These are phyloP conservation scores for Auriscalpium orientale DNA, from an alignment of 768 basidiomycete species.

Conservation along the genomic window DNA sequence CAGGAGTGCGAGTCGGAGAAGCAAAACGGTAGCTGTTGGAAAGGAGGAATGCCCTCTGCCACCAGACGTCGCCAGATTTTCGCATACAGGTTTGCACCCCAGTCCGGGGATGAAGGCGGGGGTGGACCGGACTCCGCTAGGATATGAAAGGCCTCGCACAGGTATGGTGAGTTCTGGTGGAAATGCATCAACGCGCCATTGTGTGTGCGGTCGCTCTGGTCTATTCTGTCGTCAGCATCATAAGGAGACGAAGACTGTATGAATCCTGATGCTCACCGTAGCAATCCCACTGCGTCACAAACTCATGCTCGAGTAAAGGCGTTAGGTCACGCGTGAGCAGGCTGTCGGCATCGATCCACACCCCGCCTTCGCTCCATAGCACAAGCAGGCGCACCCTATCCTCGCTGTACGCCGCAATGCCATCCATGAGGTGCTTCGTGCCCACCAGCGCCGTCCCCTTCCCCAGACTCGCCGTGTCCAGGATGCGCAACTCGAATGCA, in stretches of 20 bases:
- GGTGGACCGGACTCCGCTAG: conserved; percentile 69
- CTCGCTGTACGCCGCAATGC: conserved; percentile 94
- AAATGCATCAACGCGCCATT: conserved; percentile 97
- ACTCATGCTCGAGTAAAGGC: conserved; percentile 88
- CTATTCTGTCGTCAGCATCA: not conserved
- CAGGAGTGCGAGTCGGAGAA: conserved; percentile 90
- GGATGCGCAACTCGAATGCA: conserved; percentile 61
- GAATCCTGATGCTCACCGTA: conserved; percentile 56
- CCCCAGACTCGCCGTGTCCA: conserved; percentile 62
- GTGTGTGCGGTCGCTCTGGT: conserved; percentile 25
- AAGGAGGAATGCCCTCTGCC: conserved; percentile 64
- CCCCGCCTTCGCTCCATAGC: conserved; percentile 84
- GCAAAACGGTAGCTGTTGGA: conserved; percentile 92
- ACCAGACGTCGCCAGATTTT: conserved; percentile 86
- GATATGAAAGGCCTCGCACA: conserved; percentile 89
- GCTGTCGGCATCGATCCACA: conserved; percentile 98
- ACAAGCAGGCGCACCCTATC: conserved; percentile 85
- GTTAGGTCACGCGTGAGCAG: conserved; percentile 81
- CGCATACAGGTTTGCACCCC: conserved; percentile 88
- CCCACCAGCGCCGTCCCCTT: conserved; percentile 71
- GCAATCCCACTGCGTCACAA: conserved; percentile 98
- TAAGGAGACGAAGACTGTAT: not conserved
- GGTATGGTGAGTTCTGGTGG: conserved; percentile 82
- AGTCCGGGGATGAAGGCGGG: conserved; percentile 78
- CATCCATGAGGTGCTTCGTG: conserved; percentile 44